phyloP scores from a whole-genome alignment of 805 yeast genomes.

The Myxozyma mucilagina region DNA sequence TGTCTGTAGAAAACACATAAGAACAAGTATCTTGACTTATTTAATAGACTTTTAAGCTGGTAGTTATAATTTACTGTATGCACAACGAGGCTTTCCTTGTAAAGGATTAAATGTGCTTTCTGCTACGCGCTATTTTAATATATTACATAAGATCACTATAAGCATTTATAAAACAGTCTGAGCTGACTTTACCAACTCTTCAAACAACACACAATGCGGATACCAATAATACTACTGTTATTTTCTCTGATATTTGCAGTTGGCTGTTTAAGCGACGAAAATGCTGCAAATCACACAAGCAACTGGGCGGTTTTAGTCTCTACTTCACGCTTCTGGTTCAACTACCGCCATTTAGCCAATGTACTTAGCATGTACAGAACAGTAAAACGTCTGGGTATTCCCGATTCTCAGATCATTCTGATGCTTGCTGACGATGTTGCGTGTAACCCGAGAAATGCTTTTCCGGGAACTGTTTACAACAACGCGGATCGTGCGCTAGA shows the following conservation, averaged over 20 bases:
- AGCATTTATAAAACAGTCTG: neutral
- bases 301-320: conserved; percentile 78
- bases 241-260: neutral
- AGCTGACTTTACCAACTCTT: neutral
- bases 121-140: too few species aligned
- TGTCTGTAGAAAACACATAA: too few species aligned
- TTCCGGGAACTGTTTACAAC: conserved; percentile 94
- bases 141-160: too few species aligned
- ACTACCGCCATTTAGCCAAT: conserved; percentile 96
- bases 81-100: too few species aligned
- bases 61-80: too few species aligned
- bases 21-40: too few species aligned
- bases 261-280: neutral
- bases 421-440: conserved; percentile 98
- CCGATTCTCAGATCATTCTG: conserved; percentile 93
- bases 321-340: conserved; percentile 97
- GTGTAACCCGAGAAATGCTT: conserved; percentile 92
- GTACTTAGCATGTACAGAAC: conserved; percentile 92
- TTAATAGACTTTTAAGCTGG: too few species aligned
- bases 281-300: neutral
- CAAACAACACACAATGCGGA: neutral
- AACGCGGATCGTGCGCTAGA: conserved; percentile 90
- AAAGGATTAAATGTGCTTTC: too few species aligned
- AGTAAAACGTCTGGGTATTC: conserved; percentile 92
- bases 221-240: neutral